Evolutionary conservation across 192 early-diverging fungal species (phyloP).

Genomic region (Coemansia sp.): DNA sequence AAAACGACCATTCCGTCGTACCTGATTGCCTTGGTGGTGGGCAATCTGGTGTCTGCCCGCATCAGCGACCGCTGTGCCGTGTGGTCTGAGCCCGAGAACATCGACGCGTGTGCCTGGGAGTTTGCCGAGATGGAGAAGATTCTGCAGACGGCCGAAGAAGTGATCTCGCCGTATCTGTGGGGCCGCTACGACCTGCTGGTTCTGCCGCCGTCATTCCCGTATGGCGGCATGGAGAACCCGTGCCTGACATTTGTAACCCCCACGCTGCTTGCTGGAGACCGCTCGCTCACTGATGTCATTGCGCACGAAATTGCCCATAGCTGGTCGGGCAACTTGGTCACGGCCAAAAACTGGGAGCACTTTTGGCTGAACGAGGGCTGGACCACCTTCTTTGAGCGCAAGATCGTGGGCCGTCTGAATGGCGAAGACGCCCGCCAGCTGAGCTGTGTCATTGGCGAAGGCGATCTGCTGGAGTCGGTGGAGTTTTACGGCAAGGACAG

Average conservation of each 20-base stretch:
- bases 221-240: slow-evolving; percentile 96
- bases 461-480: slow-evolving; percentile 70
- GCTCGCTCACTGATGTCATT: slow-evolving; percentile 89
- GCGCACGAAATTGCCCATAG: slow-evolving; percentile 93
- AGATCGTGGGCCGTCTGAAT: slow-evolving; percentile 76
- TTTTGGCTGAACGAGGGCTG: slow-evolving; percentile 97
- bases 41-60: slow-evolving; percentile 64
- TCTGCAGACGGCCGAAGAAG: slow-evolving; percentile 63
- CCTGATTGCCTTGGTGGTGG: slow-evolving; percentile 90
- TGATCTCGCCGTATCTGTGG: slow-evolving; percentile 93
- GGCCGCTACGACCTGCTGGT: slow-evolving; percentile 93
- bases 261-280: slow-evolving; percentile 91
- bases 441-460: slow-evolving; percentile 78
- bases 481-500: slow-evolving; percentile 63
- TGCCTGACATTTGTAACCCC: slow-evolving; percentile 98
- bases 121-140: slow-evolving; percentile 76
- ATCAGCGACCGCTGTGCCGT: slow-evolving; percentile 92
- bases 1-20: slow-evolving; percentile 89
- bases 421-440: slow-evolving; percentile 81
- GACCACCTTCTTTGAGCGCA: slow-evolving; percentile 91
- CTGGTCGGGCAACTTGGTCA: slow-evolving; percentile 88
- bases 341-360: slow-evolving; percentile 75
- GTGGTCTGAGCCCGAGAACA: slow-evolving; percentile 82
- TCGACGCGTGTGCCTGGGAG: slow-evolving; percentile 91
- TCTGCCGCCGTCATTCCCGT: slow-evolving; percentile 85